Base-by-base conservation (phyloP, 176 grass and related monocot genomes). In the Dactylis glomerata region DNA sequence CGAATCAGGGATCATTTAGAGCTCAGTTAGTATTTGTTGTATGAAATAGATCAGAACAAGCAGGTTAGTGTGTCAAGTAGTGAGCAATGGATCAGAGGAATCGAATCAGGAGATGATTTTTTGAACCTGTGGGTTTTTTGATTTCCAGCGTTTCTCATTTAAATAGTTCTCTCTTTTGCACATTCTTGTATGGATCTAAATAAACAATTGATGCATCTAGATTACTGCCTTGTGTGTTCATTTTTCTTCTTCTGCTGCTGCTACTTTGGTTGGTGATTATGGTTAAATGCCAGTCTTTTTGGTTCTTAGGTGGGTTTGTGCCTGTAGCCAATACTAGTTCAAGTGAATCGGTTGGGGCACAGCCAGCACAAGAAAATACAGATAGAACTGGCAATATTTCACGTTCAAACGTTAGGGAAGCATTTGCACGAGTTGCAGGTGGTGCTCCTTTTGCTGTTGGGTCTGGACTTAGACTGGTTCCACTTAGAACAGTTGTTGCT, bases 381-480 rank as follows among this genome's bases (percentile, higher is more conserved):
- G 82, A 86, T 84, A 71, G 80, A 87, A 77, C 83, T 69, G 80
- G 67, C 73, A 88, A 90, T 89, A 56, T 86, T 70, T 86, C 76
- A 5, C 76, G 74, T 75, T 40, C 90, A 85, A 89, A 87, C 88
- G 68, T 78, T 83, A 67, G 81, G 47, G 85, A 84, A 79, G 76
- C 65, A 81, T 89, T 90, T 90, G 78, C 92, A 63, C 84, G 89
- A 78, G 55, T 82, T 82, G 5, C 78, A 80, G 83, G 82, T 72
- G 76, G 61, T 83, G 24, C 87, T 83, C 73, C 93, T 75, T 62
- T 92, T 87, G 49, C 91, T 83, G 88, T 87, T 79, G 96, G 92
- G 34, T 85, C 89, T 87, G 93, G 91, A 94, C 79, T 94, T 62
- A 90, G 96, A 83, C 41, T 96, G 54, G 68, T 95, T 76, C 93